phyloP scores from a whole-genome alignment of 768 basidiomycete species.

The Dictyophora rubrovolvata region DNA sequence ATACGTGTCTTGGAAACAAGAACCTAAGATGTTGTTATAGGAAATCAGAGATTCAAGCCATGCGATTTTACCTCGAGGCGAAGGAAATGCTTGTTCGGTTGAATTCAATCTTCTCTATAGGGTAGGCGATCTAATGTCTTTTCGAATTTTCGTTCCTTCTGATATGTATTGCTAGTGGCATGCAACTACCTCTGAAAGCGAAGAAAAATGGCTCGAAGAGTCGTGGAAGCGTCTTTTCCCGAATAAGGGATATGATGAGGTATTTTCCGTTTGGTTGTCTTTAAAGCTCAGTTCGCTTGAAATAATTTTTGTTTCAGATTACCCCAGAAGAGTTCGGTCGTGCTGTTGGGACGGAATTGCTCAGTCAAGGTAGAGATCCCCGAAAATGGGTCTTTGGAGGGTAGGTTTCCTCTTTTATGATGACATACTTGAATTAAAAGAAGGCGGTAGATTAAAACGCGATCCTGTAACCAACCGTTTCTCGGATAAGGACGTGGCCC shows the following conservation, averaged over 20 bases:
- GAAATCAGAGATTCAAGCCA: constrained; percentile 44
- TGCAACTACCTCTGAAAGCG: constrained; percentile 61
- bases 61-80: constrained; percentile 46
- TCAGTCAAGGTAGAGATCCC: constrained; percentile 31
- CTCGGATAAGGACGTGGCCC: constrained; percentile 62
- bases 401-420: constrained; percentile 25
- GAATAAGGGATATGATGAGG: constrained; percentile 35
- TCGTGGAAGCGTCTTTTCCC: constrained; percentile 46
- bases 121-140: not conserved
- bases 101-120: constrained; percentile 49
- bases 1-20: not conserved
- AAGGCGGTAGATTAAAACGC: constrained; percentile 42
- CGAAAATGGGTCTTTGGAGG: constrained; percentile 58
- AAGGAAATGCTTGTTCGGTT: constrained; percentile 66
- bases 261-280: constrained; percentile 3
- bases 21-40: not conserved
- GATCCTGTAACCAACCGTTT: constrained; percentile 46
- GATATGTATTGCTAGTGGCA: constrained; percentile 41
- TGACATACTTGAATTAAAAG: not conserved
- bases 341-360: constrained; percentile 26
- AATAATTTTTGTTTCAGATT: constrained; percentile 19
- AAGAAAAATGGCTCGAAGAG: constrained; percentile 56
- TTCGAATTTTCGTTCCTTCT: not conserved
- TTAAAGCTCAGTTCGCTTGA: not conserved
- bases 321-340: constrained; percentile 41